phyloP scores from a whole-genome alignment of 2,329 filamentous ascomycete genomes.

The Aspergillus tamarii region DNA sequence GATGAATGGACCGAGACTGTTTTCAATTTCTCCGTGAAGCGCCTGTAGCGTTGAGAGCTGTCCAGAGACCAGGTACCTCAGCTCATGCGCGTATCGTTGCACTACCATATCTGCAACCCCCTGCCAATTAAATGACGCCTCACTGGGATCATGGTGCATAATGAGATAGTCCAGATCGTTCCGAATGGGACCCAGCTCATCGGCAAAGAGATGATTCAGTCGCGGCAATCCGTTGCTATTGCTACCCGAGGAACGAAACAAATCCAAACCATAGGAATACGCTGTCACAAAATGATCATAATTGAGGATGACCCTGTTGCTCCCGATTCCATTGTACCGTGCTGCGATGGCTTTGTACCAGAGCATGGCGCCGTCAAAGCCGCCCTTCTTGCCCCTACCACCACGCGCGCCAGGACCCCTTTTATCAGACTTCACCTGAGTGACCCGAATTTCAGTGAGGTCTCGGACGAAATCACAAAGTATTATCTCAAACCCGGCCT shows the following conservation, averaged over 20 bases:
- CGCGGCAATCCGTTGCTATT: slow-evolving; percentile 43
- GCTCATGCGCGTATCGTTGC: slow-evolving; percentile 60
- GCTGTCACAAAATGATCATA: slow-evolving; percentile 55
- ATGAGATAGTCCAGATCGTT: slow-evolving; percentile 52
- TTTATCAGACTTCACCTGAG: slow-evolving; percentile 25
- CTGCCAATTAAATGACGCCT: slow-evolving; percentile 64
- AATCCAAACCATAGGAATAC: slow-evolving; percentile 47
- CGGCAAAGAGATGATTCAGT: slow-evolving; percentile 31
- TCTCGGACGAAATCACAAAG: slow-evolving; percentile 63
- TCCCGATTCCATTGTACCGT: slow-evolving; percentile 38
- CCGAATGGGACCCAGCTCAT: slow-evolving; percentile 42
- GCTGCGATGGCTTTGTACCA: slow-evolving; percentile 32
- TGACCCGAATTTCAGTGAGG: slow-evolving; percentile 43
- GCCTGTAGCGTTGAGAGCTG: slow-evolving; percentile 24
- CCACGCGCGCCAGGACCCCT: not conserved
- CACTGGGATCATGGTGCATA: slow-evolving; percentile 31
- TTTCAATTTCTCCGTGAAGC: slow-evolving; percentile 34
- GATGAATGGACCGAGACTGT: slow-evolving; percentile 38
- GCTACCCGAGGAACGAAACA: slow-evolving; percentile 37
- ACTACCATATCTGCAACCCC: slow-evolving; percentile 67
- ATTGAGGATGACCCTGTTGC: slow-evolving; percentile 48
- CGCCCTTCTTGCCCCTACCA: not conserved
- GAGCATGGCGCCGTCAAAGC: not conserved
- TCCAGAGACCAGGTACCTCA: slow-evolving; percentile 46
- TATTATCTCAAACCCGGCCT: slow-evolving; percentile 72